Conservation (phyloP, 164 flowering plant genomes). For the Stephania cephalantha region DNA sequence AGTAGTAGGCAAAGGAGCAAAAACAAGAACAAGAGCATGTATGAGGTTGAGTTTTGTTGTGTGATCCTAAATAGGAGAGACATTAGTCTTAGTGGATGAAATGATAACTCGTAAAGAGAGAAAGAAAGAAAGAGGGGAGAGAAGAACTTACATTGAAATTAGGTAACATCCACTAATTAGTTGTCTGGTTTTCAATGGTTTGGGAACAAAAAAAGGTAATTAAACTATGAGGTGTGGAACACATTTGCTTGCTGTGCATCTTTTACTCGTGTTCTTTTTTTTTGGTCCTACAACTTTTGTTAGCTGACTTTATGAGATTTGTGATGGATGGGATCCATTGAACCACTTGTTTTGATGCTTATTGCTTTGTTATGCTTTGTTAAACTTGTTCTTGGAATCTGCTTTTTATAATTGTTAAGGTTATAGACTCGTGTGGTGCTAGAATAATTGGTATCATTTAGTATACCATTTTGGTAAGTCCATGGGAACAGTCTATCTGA, state of each 20-base stretch:
- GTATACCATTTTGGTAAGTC: too few species aligned
- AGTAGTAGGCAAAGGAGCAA: background rate
- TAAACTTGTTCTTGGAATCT: background rate
- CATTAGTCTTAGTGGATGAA: background rate
- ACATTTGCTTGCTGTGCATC: background rate
- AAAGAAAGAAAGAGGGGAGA: background rate
- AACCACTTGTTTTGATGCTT: background rate
- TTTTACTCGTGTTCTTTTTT: background rate
- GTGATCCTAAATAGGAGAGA: background rate
- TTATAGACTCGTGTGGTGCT: background rate
- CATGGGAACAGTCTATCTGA: background rate
- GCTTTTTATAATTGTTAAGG: background rate
- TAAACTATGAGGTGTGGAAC: background rate
- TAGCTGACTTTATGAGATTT: background rate
- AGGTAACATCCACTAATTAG: background rate
- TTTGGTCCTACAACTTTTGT: too few species aligned
- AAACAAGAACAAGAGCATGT: background rate
- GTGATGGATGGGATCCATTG: background rate
- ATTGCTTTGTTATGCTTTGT: background rate
- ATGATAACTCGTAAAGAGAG: background rate
- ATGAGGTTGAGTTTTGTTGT: background rate
- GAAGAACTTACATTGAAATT: background rate
- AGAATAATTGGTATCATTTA: too few species aligned
- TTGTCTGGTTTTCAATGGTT: background rate
- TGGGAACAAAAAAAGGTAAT: too few species aligned